Percentiles rank a stretch among this genome's conserved stretches.
These are phyloP conservation scores for Ichthyophthirius multifiliis DNA, from an alignment of 169 alveolate genomes.

Conservation along the genomic window DNA sequence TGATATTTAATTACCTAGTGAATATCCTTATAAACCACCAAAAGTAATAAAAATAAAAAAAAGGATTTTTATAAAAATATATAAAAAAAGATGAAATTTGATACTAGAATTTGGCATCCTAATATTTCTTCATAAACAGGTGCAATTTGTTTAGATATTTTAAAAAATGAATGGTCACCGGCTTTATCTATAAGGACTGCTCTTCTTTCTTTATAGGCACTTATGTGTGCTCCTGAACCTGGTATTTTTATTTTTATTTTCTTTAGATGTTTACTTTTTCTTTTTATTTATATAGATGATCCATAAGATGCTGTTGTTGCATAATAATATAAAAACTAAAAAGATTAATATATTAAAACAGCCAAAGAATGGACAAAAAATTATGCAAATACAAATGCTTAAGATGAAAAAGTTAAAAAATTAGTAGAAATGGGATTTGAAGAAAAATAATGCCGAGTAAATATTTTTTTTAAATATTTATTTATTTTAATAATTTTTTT, in stretches of 20 bases:
- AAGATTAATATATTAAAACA: conserved; percentile 50
- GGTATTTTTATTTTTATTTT: background rate
- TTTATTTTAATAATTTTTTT: background rate
- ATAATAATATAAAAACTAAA: conserved; percentile 64
- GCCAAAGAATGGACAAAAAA: conserved; percentile 77
- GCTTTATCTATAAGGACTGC: conserved; percentile 92
- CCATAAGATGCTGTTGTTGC: conserved; percentile 88
- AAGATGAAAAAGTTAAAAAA: conserved; percentile 67
- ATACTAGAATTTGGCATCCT: conserved; percentile 97
- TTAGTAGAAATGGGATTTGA: conserved; percentile 76
- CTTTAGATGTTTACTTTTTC: background rate
- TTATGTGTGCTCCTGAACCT: conserved; percentile 81
- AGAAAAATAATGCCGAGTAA: conserved; percentile 41
- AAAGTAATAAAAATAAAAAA: conserved; percentile 47
- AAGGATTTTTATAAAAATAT: background rate
- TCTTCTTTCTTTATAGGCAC: conserved; percentile 68
- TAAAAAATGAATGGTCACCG: conserved; percentile 97
- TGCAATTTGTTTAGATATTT: conserved; percentile 94
- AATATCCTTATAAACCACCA: conserved; percentile 94
- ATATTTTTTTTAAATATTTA: background rate
- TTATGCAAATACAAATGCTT: conserved; percentile 61
- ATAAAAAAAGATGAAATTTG: conserved; percentile 88
- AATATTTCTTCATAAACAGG: conserved; percentile 90
- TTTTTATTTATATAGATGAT: conserved; percentile 42
- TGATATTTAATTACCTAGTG: conserved; percentile 91